These are phyloP conservation scores for Madurella fahalii DNA, from an alignment of 2,329 filamentous ascomycete species.

Conservation along the genomic window DNA sequence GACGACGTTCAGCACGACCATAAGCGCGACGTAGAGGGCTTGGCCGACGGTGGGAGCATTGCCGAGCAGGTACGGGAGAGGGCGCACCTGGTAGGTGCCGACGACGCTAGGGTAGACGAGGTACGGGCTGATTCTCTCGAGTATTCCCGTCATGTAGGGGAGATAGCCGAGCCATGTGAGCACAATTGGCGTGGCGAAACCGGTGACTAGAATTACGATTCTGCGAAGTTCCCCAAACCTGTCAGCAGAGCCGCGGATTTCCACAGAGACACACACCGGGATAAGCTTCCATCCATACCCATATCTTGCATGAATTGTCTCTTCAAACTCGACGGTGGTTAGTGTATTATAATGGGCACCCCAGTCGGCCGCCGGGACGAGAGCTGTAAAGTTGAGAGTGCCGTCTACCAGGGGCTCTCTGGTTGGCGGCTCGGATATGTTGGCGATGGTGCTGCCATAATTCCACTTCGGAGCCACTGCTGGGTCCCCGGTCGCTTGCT, in stretches of 20 bases:
- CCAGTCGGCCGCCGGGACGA: constrained; percentile 15
- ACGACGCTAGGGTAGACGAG: constrained; percentile 32
- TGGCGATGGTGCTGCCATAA: constrained; percentile 20
- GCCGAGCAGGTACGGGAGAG: constrained; percentile 32
- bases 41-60: constrained; percentile 43
- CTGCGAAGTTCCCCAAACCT: constrained; percentile 11
- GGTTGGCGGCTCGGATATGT: constrained; percentile 13
- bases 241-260: too few species aligned
- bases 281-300: too few species aligned
- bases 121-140: constrained; percentile 30
- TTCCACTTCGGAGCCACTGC: constrained; percentile 25
- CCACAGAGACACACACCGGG: too few species aligned
- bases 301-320: constrained; percentile 20
- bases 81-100: constrained; percentile 31
- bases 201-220: constrained; percentile 26
- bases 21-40: constrained; percentile 39
- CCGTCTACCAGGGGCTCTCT: neutral
- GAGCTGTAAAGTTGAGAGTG: constrained; percentile 21
- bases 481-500: constrained; percentile 22
- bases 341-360: constrained; percentile 5
- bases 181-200: constrained; percentile 28
- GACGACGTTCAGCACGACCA: constrained; percentile 37
- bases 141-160: constrained; percentile 24
- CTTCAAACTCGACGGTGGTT: constrained; percentile 19
- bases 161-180: constrained; percentile 26